A percentile compares a stretch with the other conserved stretches of the same genome.
Conservation (phyloP, 2,329 filamentous ascomycete species). For the Clarireedia monteithiana region DNA sequence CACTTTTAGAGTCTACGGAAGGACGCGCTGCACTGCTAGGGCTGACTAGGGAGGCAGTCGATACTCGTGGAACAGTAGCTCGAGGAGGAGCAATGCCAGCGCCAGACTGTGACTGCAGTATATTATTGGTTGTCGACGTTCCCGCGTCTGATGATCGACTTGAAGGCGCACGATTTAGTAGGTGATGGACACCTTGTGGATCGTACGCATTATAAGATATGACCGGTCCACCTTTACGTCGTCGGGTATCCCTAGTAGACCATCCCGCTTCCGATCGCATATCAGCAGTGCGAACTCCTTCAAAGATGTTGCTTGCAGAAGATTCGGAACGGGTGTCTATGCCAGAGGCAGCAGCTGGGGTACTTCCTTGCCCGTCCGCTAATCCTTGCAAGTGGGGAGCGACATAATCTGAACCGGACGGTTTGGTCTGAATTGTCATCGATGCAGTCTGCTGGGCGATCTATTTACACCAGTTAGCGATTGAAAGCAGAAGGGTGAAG, state of each 20-base stretch:
- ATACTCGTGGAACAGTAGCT: no score
- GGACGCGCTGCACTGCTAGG: no score
- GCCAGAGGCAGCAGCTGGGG: neutral
- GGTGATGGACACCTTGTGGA: conserved; percentile 10
- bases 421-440: neutral
- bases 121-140: no score
- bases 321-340: conserved; percentile 5
- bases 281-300: conserved; percentile 8
- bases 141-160: neutral
- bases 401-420: neutral
- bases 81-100: no score
- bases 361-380: neutral
- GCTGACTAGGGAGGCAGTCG: no score
- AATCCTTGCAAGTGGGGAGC: conserved; percentile 5
- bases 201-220: conserved; percentile 14
- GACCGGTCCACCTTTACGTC: neutral
- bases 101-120: no score
- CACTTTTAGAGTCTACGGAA: no score
- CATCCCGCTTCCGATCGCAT: neutral
- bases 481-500: neutral
- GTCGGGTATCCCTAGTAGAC: conserved; percentile 10
- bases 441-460: neutral
- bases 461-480: neutral
- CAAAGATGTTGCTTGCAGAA: conserved; percentile 18
- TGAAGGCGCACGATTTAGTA: neutral